Percentiles rank a stretch among this genome's conserved stretches.
These are phyloP conservation scores for Ascochyta lentis DNA, from an alignment of 2,329 filamentous ascomycete genomes.

Conservation along the genomic window DNA sequence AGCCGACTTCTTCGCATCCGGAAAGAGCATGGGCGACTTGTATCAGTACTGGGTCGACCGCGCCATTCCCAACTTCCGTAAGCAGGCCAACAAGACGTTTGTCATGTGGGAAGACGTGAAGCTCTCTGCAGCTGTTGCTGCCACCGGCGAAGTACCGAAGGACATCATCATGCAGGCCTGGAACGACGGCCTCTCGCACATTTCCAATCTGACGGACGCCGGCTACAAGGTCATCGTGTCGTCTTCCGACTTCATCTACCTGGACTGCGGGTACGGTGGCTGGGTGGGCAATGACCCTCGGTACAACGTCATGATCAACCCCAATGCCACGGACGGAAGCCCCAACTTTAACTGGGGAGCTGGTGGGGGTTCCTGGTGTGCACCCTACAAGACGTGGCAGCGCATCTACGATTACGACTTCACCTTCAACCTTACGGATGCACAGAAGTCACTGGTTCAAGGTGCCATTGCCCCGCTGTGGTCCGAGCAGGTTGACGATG, in stretches of 20 bases:
- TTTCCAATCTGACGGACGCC: slow-evolving; percentile 57
- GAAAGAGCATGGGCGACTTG: slow-evolving; percentile 60
- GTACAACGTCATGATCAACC: slow-evolving; percentile 63
- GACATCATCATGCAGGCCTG: slow-evolving; percentile 62
- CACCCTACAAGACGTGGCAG: slow-evolving; percentile 66
- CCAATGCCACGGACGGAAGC: slow-evolving; percentile 48
- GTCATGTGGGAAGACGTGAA: slow-evolving; percentile 66
- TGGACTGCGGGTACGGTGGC: slow-evolving; percentile 63
- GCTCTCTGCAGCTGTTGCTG: slow-evolving; percentile 50
- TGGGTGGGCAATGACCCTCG: slow-evolving; percentile 63
- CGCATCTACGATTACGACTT: slow-evolving; percentile 67
- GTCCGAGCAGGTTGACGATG: slow-evolving; percentile 63
- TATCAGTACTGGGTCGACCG: slow-evolving; percentile 63
- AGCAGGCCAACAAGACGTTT: slow-evolving; percentile 56
- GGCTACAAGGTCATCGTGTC: slow-evolving; percentile 65
- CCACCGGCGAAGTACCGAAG: slow-evolving; percentile 57
- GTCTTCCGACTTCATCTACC: slow-evolving; percentile 62
- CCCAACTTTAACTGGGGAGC: slow-evolving; percentile 64
- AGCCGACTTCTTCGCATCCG: slow-evolving; percentile 58
- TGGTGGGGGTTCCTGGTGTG: slow-evolving; percentile 63
- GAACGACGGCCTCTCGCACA: slow-evolving; percentile 61
- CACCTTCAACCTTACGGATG: slow-evolving; percentile 55
- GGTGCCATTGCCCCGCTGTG: slow-evolving; percentile 62
- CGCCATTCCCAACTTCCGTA: slow-evolving; percentile 59
- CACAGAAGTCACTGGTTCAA: slow-evolving; percentile 57